Percentiles rank a stretch among this genome's conserved stretches.
Evolutionary conservation across 2,329 filamentous ascomycete genomes (phyloP).

Genomic region (Fonsecaea pedrosoi): DNA sequence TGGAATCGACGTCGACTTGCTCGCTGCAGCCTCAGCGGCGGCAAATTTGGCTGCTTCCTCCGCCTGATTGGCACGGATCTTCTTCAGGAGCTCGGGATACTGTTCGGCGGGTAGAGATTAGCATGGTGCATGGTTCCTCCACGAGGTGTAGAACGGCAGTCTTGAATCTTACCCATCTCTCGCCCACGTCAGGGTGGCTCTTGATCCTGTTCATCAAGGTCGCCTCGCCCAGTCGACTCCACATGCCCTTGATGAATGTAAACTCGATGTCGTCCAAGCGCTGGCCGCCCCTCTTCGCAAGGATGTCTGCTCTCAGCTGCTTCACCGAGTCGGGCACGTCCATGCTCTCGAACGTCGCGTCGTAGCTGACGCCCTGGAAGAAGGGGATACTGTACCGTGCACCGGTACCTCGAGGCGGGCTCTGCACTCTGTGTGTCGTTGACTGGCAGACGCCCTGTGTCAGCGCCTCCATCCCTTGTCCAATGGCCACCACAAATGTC

Average conservation of each 20-base stretch:
- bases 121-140: not conserved
- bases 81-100: constrained; percentile 66
- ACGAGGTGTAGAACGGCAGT: not conserved
- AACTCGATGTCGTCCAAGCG: constrained; percentile 69
- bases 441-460: constrained; percentile 81
- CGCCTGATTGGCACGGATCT: constrained; percentile 66
- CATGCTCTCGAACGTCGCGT: constrained; percentile 79
- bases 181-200: constrained; percentile 85
- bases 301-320: constrained; percentile 65
- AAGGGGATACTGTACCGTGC: constrained; percentile 82
- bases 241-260: constrained; percentile 75
- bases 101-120: constrained; percentile 17
- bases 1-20: constrained; percentile 12
- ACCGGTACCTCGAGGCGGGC: constrained; percentile 71
- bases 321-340: constrained; percentile 69
- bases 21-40: constrained; percentile 25
- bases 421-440: constrained; percentile 85
- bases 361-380: constrained; percentile 83
- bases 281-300: constrained; percentile 54
- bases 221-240: constrained; percentile 76
- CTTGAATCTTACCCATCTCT: constrained; percentile 62
- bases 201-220: constrained; percentile 84
- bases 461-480: constrained; percentile 83
- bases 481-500: constrained; percentile 85
- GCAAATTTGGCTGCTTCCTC: constrained; percentile 33